A percentile compares a stretch with the other conserved stretches of the same genome.
Evolutionary conservation across 495 filamentous ascomycete species (phyloP).

Genomic region (Penicillium atrosanguineum): DNA sequence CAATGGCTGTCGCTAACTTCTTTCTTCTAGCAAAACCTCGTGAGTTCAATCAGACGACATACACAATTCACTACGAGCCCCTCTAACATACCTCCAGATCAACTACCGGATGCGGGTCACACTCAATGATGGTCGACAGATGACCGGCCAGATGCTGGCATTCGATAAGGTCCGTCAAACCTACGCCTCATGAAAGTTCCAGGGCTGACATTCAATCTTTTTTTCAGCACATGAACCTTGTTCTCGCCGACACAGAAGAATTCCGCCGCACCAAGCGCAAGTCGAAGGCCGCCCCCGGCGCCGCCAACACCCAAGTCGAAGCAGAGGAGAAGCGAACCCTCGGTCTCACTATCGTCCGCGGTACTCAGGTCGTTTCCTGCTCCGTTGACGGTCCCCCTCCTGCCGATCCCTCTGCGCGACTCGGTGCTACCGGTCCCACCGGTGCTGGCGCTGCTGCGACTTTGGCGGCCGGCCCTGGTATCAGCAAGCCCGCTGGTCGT

Average conservation of each 20-base stretch:
- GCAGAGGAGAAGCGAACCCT: constrained; percentile 95
- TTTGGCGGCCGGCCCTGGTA: constrained; percentile 80
- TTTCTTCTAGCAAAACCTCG: constrained; percentile 81
- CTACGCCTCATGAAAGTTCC: constrained; percentile 9
- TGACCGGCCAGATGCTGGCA: constrained; percentile 95
- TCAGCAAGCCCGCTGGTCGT: constrained; percentile 87
- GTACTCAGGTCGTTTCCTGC: constrained; percentile 87
- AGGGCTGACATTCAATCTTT: constrained; percentile 11
- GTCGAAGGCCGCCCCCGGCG: constrained; percentile 65
- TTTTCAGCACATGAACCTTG: constrained; percentile 94
- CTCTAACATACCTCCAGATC: constrained; percentile 62
- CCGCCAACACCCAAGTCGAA: constrained; percentile 64
- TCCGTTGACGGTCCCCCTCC: constrained; percentile 97
- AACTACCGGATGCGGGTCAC: constrained; percentile 99
- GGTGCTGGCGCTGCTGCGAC: constrained; percentile 61
- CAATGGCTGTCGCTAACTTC: constrained; percentile 70
- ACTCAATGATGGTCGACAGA: constrained; percentile 90
- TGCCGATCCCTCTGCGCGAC: constrained; percentile 84
- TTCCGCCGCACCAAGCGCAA: constrained; percentile 94
- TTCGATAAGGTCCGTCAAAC: constrained; percentile 79
- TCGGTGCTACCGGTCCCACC: constrained; percentile 72
- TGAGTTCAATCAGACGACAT: constrained; percentile 51
- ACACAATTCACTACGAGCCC: background rate
- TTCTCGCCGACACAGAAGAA: constrained; percentile 98
- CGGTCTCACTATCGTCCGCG: constrained; percentile 91